Percentiles rank a stretch among this genome's conserved stretches.
phyloP scores from a whole-genome alignment of 139 green algal genomes.

The Limnomonas spitsbergensis region DNA sequence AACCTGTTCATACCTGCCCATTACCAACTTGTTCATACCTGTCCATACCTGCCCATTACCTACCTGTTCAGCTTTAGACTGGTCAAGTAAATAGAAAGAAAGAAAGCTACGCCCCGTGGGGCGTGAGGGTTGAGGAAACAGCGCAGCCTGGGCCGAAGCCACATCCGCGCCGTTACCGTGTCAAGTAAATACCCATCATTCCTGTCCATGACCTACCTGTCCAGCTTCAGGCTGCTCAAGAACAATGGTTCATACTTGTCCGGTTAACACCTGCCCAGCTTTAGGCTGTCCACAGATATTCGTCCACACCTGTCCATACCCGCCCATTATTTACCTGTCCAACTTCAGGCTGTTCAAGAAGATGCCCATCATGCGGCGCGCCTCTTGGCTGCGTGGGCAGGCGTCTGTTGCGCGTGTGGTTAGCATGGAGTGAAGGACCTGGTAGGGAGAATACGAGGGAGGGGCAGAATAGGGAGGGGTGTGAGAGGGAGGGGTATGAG shows the following conservation, averaged over 20 bases:
- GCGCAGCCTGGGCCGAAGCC: too few relatives aligned
- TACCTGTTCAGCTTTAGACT: slow-evolving; percentile 25
- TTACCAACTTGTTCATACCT: too few relatives aligned
- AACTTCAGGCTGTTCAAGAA: slow-evolving; percentile 58
- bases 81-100: slow-evolving; percentile 75
- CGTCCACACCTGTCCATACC: neutral
- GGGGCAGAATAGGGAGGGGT: too few relatives aligned
- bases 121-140: too few relatives aligned
- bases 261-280: neutral
- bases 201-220: too few relatives aligned
- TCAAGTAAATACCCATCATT: too few relatives aligned
- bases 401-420: slow-evolving; percentile 31
- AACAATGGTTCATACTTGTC: neutral
- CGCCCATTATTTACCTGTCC: neutral
- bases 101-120: too few relatives aligned
- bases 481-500: too few relatives aligned
- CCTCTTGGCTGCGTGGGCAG: slow-evolving; percentile 60
- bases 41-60: too few relatives aligned
- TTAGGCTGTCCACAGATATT: neutral
- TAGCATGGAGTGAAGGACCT: slow-evolving; percentile 27
- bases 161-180: too few relatives aligned
- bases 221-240: neutral
- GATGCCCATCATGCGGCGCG: slow-evolving; percentile 67
- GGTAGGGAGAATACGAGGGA: too few relatives aligned
- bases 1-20: too few relatives aligned